Evolutionary conservation across 1,284 basidiomycete genomes (phyloP).

Genomic region (Moniliella sp.): DNA sequence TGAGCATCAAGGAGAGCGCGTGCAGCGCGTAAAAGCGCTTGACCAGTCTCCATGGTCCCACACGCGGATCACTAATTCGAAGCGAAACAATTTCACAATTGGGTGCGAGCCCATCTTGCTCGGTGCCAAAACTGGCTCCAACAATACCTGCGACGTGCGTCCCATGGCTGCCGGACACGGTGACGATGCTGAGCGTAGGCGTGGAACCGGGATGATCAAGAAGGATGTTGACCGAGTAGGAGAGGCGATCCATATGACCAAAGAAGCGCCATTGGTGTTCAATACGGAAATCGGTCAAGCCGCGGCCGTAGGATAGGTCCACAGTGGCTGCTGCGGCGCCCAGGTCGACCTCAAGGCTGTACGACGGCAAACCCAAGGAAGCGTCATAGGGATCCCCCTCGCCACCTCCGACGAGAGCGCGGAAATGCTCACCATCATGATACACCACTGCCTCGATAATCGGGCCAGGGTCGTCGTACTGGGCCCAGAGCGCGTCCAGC

Average conservation of each 20-base stretch:
- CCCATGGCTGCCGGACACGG: constrained; percentile 28
- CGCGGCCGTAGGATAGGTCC: constrained; percentile 12
- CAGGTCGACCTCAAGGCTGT: constrained; percentile 10
- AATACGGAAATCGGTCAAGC: constrained; percentile 30
- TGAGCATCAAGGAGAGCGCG: constrained; percentile 30
- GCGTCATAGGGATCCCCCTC: constrained; percentile 29
- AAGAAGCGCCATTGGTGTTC: constrained; percentile 28
- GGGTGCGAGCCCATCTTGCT: constrained; percentile 31
- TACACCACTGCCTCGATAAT: constrained; percentile 31
- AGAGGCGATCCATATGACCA: constrained; percentile 29
- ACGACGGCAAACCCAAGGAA: too few species aligned
- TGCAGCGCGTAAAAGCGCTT: constrained; percentile 32
- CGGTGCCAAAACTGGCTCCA: constrained; percentile 13
- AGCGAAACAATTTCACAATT: constrained; percentile 28
- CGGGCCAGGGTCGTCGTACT: constrained; percentile 26
- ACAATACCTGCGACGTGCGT: constrained; percentile 35
- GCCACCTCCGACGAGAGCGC: constrained; percentile 30
- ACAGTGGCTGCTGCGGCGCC: constrained; percentile 9
- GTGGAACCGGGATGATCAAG: too few species aligned
- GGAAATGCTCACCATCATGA: constrained; percentile 32
- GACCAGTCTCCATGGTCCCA: constrained; percentile 30
- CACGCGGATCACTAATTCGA: constrained; percentile 15
- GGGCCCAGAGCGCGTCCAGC: constrained; percentile 22
- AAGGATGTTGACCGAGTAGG: constrained; percentile 26
- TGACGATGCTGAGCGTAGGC: constrained; percentile 12